Evolutionary conservation across 169 alveolate species (phyloP).

Genomic region (Plasmodium coatneyi): DNA sequence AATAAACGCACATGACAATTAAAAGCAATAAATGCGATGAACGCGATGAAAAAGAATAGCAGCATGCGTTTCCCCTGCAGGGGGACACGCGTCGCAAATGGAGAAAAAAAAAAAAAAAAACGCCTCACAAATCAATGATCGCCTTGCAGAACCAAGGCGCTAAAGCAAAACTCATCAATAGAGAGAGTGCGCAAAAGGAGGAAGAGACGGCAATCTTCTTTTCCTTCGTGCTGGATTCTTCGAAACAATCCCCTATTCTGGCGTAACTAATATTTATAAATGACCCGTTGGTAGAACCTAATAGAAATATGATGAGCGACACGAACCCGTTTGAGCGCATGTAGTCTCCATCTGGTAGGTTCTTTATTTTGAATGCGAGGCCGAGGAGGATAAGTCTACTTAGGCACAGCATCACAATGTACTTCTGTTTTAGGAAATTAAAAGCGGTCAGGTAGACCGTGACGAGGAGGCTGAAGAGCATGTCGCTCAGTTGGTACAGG

Average conservation of each 20-base stretch:
- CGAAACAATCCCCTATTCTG: conserved; percentile 48
- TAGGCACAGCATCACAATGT: conserved; percentile 10
- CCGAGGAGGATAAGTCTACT: conserved; percentile 7
- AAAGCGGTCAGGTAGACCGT: conserved; percentile 4
- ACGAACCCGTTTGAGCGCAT: conserved; percentile 15
- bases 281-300: conserved; percentile 41
- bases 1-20: background rate
- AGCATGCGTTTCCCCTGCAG: background rate
- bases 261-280: conserved; percentile 36
- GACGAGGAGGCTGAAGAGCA: conserved; percentile 25
- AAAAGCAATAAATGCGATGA: background rate
- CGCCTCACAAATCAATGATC: conserved; percentile 1
- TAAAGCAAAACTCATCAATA: conserved; percentile 50
- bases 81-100: background rate
- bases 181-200: conserved; percentile 53
- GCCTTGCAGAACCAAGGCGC: conserved; percentile 44
- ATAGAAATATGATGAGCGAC: conserved; percentile 6
- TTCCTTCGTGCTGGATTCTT: conserved; percentile 17
- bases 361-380: conserved; percentile 5
- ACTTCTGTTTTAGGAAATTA: conserved; percentile 32
- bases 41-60: background rate
- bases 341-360: background rate
- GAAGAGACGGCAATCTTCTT: conserved; percentile 42
- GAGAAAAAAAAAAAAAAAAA: background rate
- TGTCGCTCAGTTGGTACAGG: conserved; percentile 29